Base-by-base conservation (phyloP, 768 basidiomycete genomes). In the Hebeloma cylindrosporum region DNA sequence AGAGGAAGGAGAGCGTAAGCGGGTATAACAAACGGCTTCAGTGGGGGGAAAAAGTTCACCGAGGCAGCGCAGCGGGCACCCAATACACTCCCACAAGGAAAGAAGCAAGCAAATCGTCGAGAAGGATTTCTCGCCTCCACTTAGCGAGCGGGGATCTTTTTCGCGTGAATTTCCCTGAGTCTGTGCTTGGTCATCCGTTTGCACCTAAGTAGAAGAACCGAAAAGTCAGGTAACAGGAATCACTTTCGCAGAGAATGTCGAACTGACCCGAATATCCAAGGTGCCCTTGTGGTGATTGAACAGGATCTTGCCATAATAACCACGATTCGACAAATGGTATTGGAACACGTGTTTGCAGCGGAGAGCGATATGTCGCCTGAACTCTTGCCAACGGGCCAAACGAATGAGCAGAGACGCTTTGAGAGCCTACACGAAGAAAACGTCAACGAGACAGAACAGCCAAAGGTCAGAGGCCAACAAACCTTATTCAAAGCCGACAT, bases 51-150 rank as follows among this genome's bases (percentile, higher is more conserved):
- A 25, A 13, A 22, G 64, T 76, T 30, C 57, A 88, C 88, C 88
- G 17, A 98, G 80, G 59, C 95, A 97, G 47, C 96, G 75, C 34
- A 99, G 73, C 1, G 96, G 96, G 60, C 94, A 94, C 1, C 89
- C 87, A 44, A 94, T 93, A 11, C 91, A 85, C 57, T 96, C 90
- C 96, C 96, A 99, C 33, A 99, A 73, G 3, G 96, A 85, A n/a
- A 98, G 70, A 35, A 99, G 70, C 40, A 99, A 65, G 54, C 93
- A 94, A 51, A 97, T 92, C 1, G 95, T 98, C 5, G 93, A 89
- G 68, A 96, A 99, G 5, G 91, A 94, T 65, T 96, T 95, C 64
- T 98, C 95, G 28, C 95, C 94, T 35, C 94, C 94, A 53, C 88
- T 91, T 13, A 94, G 73, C 22, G 87, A 86, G 27, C 82, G 83